Evolutionary conservation across 129 eudicot species (phyloP).

Genomic region (Lactuca saligna): DNA sequence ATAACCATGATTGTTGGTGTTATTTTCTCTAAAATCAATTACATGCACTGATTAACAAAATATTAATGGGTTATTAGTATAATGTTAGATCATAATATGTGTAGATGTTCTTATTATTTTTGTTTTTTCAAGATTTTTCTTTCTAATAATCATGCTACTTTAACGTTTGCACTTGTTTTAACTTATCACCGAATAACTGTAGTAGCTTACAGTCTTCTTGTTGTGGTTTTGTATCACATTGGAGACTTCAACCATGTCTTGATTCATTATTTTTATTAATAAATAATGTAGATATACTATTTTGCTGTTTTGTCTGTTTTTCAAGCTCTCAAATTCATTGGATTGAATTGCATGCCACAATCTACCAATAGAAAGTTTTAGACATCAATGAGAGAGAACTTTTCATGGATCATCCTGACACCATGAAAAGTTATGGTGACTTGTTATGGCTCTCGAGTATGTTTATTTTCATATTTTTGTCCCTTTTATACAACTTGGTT

Average conservation of each 20-base stretch:
- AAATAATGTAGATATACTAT: conserved; percentile 5
- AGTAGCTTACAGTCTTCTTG: conserved; percentile 99
- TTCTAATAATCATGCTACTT: too few relatives aligned
- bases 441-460: conserved; percentile 99
- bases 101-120: too few relatives aligned
- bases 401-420: conserved; percentile 92
- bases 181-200: conserved; percentile 97
- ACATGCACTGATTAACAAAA: too few relatives aligned
- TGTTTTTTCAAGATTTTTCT: too few relatives aligned
- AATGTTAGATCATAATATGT: too few relatives aligned
- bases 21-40: too few relatives aligned
- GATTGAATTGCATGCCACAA: conserved; percentile 66
- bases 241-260: conserved; percentile 98
- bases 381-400: conserved; percentile 97
- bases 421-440: conserved; percentile 99
- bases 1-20: too few relatives aligned
- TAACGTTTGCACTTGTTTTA: too few relatives aligned
- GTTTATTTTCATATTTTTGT: conserved; percentile 12
- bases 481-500: too few relatives aligned
- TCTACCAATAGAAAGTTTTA: conserved; percentile 97
- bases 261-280: not conserved
- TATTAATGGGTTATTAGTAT: too few relatives aligned
- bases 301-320: conserved; percentile 11
- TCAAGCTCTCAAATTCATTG: conserved; percentile 4
- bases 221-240: conserved; percentile 95